phyloP scores from a whole-genome alignment of 164 flowering plant genomes.

The Vitis amurensis region DNA sequence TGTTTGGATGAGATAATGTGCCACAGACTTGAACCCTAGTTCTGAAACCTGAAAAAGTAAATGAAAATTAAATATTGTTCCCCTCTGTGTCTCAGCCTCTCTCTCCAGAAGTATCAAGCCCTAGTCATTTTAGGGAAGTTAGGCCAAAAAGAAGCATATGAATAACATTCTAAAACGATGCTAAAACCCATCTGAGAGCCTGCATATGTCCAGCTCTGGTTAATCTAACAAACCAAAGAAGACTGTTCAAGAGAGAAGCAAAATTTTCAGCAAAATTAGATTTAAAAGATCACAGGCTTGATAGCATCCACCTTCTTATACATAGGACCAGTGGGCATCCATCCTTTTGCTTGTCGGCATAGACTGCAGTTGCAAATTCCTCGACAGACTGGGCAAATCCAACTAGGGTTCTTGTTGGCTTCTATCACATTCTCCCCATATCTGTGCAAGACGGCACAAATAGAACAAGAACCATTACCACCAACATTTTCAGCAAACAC shows the following conservation, averaged over 20 bases:
- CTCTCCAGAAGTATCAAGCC: background rate
- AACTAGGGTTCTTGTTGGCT: constrained; percentile 66
- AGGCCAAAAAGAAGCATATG: background rate
- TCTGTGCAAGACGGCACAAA: constrained; percentile 34
- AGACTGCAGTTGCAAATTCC: constrained; percentile 98
- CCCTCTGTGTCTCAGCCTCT: background rate
- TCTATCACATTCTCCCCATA: constrained; percentile 95
- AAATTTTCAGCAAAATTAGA: background rate
- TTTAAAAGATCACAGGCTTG: background rate
- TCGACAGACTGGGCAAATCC: constrained; percentile 93
- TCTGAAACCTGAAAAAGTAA: constrained; percentile 2
- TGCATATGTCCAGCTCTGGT: background rate
- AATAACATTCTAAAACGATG: too few species aligned
- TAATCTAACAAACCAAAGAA: background rate
- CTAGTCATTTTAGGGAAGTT: background rate
- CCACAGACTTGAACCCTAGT: constrained; percentile 21
- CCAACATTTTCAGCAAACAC: too few species aligned
- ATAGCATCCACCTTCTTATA: constrained; percentile 52
- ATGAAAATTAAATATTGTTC: background rate
- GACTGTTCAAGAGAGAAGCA: background rate
- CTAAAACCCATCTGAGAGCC: too few species aligned
- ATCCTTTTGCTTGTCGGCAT: constrained; percentile 83
- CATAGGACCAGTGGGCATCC: constrained; percentile 79
- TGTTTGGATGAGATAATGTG: constrained; percentile 16
- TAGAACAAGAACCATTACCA: background rate